phyloP scores from a whole-genome alignment of 108 stramenopile species.

The Cyclotella cryptica region DNA sequence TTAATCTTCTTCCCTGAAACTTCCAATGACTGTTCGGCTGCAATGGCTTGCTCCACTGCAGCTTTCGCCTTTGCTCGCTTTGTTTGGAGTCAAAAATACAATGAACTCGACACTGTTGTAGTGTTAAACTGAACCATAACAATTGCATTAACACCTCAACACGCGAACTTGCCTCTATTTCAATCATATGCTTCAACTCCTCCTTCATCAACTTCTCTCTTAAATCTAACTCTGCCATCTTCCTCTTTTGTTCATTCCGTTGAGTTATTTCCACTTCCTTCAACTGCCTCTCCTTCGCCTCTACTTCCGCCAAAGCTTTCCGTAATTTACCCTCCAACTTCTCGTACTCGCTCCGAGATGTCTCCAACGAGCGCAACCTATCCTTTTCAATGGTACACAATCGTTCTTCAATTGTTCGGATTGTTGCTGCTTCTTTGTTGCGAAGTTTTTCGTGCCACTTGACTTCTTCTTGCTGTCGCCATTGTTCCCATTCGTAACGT shows the following conservation, averaged over 20 bases:
- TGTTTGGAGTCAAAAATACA: background rate
- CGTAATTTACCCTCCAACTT: constrained; percentile 48
- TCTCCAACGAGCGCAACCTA: constrained; percentile 22
- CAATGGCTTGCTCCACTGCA: constrained; percentile 45
- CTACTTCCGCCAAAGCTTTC: constrained; percentile 52
- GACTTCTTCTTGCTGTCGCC: constrained; percentile 45
- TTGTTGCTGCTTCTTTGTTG: constrained; percentile 43
- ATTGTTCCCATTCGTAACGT: constrained; percentile 50
- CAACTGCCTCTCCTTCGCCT: constrained; percentile 49
- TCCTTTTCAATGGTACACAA: constrained; percentile 37
- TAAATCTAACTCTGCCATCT: constrained; percentile 55
- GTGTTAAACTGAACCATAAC: too few relatives aligned
- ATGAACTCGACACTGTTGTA: background rate
- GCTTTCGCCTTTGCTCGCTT: constrained; percentile 52
- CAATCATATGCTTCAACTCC: constrained; percentile 44
- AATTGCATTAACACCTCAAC: background rate
- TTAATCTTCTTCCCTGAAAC: constrained; percentile 44
- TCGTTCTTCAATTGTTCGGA: constrained; percentile 46
- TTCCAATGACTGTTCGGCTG: constrained; percentile 41
- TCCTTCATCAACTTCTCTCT: constrained; percentile 50
- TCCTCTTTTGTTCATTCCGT: constrained; percentile 40
- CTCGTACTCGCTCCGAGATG: constrained; percentile 45
- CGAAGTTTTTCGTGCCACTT: constrained; percentile 53
- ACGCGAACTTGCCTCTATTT: constrained; percentile 48
- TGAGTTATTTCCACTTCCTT: constrained; percentile 37